Evolutionary conservation across 148 eudicot genomes (phyloP), one percentile per base, ranked within the genome.

Genomic region (Chenopodium suecicum): DNA sequence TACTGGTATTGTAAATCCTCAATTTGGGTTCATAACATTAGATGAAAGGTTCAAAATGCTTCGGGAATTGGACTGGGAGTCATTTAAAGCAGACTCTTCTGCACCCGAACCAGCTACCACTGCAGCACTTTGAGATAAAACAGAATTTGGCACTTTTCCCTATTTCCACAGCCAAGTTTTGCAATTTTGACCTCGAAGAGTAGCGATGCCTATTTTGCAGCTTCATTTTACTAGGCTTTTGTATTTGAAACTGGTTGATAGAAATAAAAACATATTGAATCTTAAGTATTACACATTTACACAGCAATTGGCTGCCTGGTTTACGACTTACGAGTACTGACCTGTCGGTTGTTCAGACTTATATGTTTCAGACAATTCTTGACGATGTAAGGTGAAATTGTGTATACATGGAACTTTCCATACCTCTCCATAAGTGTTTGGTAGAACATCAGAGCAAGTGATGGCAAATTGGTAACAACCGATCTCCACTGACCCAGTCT

Each of bases 31-130:
- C 83, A 73, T 89, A 20, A 69, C 92, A 31, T 70, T 96, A 68
- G 95, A 92, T 70, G 88, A 92, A 75, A 90, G 99, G 85, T 81
- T 96, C 86, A 89, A 94, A 71, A 54, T 91, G 64, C 79, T 96
- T 75, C 86, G 91, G 81, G 89, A 85, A 78, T 58, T 90, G 48
- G 84, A 96, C 13, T 96, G 98, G 98, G 88, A 90, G 64, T 85
- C 94, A 7, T 84, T 92, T 63, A 78, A 81, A 72, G 72, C 76
- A 12, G 86, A 88, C 78, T 71, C 78, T 48, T 64, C 93, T 22
- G n/a, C 82, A 4, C 29, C 63, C 23, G 91, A 89, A 74, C 76
- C 91, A 66, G 89, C 86, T 68, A 64, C 88, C 13, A 70, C 85
- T 73, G 83, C 85, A 22, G 86, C 83, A 12, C 89, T 73, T 68